phyloP scores from a whole-genome alignment of 192 early-diverging fungal species.

The Allomyces macrogynus region DNA sequence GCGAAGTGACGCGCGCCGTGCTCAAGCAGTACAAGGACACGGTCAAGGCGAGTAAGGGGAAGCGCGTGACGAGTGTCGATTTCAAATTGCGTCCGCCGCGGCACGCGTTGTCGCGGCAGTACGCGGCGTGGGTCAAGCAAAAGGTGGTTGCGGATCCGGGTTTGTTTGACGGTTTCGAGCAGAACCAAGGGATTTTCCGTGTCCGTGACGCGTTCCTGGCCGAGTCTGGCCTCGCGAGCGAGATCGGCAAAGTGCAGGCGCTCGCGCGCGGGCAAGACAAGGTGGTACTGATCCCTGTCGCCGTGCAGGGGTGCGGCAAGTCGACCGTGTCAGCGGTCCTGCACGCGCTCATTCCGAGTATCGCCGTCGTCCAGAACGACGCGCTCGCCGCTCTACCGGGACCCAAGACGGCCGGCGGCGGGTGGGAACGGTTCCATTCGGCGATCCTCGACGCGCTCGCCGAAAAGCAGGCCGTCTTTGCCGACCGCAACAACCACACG shows the following conservation, averaged over 20 bases:
- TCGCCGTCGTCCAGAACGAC: slow-evolving; percentile 72
- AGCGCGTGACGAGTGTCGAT: slow-evolving; percentile 2
- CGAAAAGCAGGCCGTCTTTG: slow-evolving; percentile 42
- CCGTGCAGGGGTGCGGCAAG: slow-evolving; percentile 59
- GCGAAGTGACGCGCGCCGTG: slow-evolving; percentile 49
- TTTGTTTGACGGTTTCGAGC: slow-evolving; percentile 38
- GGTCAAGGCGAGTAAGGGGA: slow-evolving; percentile 3
- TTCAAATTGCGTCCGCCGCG: slow-evolving; percentile 12
- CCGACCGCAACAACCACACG: slow-evolving; percentile 60
- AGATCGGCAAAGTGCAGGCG: slow-evolving; percentile 5
- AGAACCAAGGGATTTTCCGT: slow-evolving; percentile 61
- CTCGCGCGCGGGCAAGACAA: slow-evolving; percentile 4
- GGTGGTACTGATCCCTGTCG: slow-evolving; percentile 48
- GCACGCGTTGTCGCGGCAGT: slow-evolving; percentile 42
- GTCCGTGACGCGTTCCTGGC: slow-evolving; percentile 60
- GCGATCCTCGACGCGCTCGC: slow-evolving; percentile 32
- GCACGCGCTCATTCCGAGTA: slow-evolving; percentile 13
- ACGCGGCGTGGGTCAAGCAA: slow-evolving; percentile 50
- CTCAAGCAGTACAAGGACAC: slow-evolving; percentile 23
- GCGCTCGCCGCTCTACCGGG: slow-evolving; percentile 17
- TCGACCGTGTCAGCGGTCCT: slow-evolving; percentile 16
- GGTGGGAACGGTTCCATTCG: slow-evolving; percentile 23
- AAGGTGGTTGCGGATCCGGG: slow-evolving; percentile 37
- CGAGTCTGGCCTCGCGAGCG: slow-evolving; percentile 20
- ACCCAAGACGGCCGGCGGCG: neutral